Evolutionary conservation across 192 early-diverging fungal genomes (phyloP), one percentile per base, ranked within the genome.

Genomic region (Backusella liffmaniae): DNA sequence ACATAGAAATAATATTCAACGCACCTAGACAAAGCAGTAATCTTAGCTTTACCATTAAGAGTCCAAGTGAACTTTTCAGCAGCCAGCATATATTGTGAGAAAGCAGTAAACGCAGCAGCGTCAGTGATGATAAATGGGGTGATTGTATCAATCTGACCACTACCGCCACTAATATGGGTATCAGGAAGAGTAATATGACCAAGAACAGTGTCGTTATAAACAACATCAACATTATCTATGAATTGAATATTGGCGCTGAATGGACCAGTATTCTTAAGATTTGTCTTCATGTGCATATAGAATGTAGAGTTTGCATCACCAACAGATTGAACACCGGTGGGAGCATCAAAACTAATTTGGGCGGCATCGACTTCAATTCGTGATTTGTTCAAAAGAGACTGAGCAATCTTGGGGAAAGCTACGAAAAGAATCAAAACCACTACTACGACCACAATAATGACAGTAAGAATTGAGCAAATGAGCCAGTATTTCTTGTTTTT

Each of bases 401-500:
- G 86, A 21, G 86, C 85, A 66, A 89, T 76, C 70, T 79, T 82
- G 29, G 89, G 89, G 67, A 90, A 78, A 66, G 85, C 79, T 5
- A 89, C 89, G 62, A 88, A 88, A 34, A 89, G 70, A 26, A 78
- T 74, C 4, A 90, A 39, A 32, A 81, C 83, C 8, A 89, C 82
- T 8, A 87, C 75, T 32, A 88, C 83, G 21, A 83, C 76, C n/a
- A 84, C 37, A 30, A 85, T 41, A 41, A 90, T 80, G n/a, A 85
- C 76, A 6, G 76, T 83, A 71, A 87, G 66, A 34, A 84, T 80
- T 29, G 78, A 75, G 75, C 88, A 90, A 56, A 88, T 82, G 70
- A 84, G 83, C 84, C 88, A 88, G 68, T 82, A 87, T 42, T 86
- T 86, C 69, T 83, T 85, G 36, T 84, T 79, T 37, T 83, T 84